Evolutionary conservation across 352 stramenopile species (phyloP).

Genomic region (Phytophthora hibernalis): DNA sequence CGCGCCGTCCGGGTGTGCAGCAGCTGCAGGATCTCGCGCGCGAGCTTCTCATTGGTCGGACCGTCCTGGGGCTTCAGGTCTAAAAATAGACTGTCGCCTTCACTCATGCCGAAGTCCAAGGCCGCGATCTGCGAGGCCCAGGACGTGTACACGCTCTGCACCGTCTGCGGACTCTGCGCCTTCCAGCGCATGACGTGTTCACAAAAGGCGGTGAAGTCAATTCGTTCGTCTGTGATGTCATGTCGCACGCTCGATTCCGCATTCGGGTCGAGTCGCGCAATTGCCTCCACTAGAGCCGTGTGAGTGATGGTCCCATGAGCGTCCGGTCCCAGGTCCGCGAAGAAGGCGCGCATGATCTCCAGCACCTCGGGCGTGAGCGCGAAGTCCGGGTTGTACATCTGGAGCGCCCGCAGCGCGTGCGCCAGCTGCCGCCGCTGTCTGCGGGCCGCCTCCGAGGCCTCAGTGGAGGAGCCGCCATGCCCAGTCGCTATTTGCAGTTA

Average conservation of each 20-base stretch:
- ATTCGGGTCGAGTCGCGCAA: conserved; percentile 71
- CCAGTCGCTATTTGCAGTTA: background rate
- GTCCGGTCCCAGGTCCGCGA: conserved; percentile 70
- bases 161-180: conserved; percentile 61
- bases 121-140: conserved; percentile 77
- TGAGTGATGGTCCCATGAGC: conserved; percentile 57
- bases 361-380: conserved; percentile 81
- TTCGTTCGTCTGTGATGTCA: conserved; percentile 53
- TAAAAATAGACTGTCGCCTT: conserved; percentile 78
- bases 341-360: conserved; percentile 84
- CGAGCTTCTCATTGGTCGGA: conserved; percentile 38
- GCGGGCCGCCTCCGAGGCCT: conserved; percentile 9
- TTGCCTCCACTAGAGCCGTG: conserved; percentile 59
- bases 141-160: conserved; percentile 81
- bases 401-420: conserved; percentile 66
- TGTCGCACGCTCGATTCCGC: conserved; percentile 55
- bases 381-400: conserved; percentile 87
- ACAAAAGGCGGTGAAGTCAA: conserved; percentile 81
- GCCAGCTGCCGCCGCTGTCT: conserved; percentile 46
- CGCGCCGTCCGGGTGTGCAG: conserved; percentile 28
- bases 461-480: background rate
- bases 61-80: conserved; percentile 55
- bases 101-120: conserved; percentile 74
- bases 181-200: conserved; percentile 85
- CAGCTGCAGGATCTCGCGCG: conserved; percentile 42